Percentiles rank a stretch among this genome's conserved stretches.
Conservation (phyloP, 2,329 filamentous ascomycete genomes). For the Periglandula ipomoeae region DNA sequence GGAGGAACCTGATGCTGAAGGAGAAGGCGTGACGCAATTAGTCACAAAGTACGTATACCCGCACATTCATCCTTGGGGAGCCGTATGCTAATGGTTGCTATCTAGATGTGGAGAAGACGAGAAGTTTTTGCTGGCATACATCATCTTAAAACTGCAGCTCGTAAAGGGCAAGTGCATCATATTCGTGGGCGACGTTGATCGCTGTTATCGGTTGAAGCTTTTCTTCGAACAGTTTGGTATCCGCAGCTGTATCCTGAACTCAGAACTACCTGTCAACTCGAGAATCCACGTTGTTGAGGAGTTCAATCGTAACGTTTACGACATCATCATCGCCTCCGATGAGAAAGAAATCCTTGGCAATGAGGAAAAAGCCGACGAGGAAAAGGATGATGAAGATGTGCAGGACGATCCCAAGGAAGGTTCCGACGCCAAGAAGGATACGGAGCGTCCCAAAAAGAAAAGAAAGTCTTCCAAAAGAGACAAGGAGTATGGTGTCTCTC, state of each 20-base stretch:
- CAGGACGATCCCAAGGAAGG: slow-evolving; percentile 25
- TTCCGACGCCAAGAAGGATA: slow-evolving; percentile 16
- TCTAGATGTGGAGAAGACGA: slow-evolving; percentile 83
- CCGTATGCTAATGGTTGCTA: slow-evolving; percentile 9
- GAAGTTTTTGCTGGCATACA: slow-evolving; percentile 86
- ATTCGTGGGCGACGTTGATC: slow-evolving; percentile 73
- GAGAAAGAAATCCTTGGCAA: slow-evolving; percentile 76
- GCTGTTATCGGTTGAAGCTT: slow-evolving; percentile 83
- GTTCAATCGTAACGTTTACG: slow-evolving; percentile 94
- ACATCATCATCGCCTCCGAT: slow-evolving; percentile 95
- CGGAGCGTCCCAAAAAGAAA: slow-evolving; percentile 20
- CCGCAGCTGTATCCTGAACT: slow-evolving; percentile 86
- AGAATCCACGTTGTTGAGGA: slow-evolving; percentile 92
- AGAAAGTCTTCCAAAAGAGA: slow-evolving; percentile 52
- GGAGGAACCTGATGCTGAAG: slow-evolving; percentile 70
- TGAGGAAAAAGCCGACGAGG: slow-evolving; percentile 36
- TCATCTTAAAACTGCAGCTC: slow-evolving; percentile 90
- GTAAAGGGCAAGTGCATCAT: slow-evolving; percentile 80
- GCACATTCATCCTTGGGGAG: background rate
- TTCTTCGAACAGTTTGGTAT: slow-evolving; percentile 97
- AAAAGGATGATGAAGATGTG: slow-evolving; percentile 35
- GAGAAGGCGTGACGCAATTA: slow-evolving; percentile 74
- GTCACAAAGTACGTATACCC: slow-evolving; percentile 56
- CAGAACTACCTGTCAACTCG: slow-evolving; percentile 86
- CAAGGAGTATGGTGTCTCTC: slow-evolving; percentile 88